Base-by-base conservation (phyloP, 2,329 filamentous ascomycete species). In the Aspergillus fructus region DNA sequence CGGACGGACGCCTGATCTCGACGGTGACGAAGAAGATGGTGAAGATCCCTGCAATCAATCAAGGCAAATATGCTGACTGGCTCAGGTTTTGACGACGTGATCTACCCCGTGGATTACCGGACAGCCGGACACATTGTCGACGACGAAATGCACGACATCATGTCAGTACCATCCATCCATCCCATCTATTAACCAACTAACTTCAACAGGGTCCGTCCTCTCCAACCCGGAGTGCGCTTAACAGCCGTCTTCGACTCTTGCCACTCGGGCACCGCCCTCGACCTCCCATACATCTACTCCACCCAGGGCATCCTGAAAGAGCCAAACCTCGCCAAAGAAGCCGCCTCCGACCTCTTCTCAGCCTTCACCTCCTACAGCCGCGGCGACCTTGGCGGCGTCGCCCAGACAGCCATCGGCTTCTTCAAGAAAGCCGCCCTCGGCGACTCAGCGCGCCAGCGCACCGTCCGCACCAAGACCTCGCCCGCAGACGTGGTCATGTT, bases 401-500 rank as follows among this genome's bases (percentile, higher is more conserved):
- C 91, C 4, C 86, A 83, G 60, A 89, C 88, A 30, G 84, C 94
- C n/a, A 87, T 93, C 69, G 85, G 86, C 42, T 85, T 97, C 66
- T 88, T 96, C 76, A 97, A 97, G 80, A 90, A 93, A 69, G 92
- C 91, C 11, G 89, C 90, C 11, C 84, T 79, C 45, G 93, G 93
- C 59, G 87, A 92, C 59, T 86, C 89, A 17, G 88, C 89, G 4
- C 88, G 92, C 71, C 83, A 96, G 75, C 87, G 86, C 70, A 90
- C 93, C 53, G 81, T 92, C 69, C 84, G 88, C 65, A 97, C 93
- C 34, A 96, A 96, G 78, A 97, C 94, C 3, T 94, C 89, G 41
- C 89, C 93, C 1, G 94, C 94, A 42, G 94, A 99, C 74, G 94
- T 99, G 40, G 86, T 97, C 71, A 96, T 97, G 90, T 96, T 93